These are phyloP conservation scores for Themeda triandra DNA, from an alignment of 176 grass and related monocot genomes.

Conservation along the genomic window DNA sequence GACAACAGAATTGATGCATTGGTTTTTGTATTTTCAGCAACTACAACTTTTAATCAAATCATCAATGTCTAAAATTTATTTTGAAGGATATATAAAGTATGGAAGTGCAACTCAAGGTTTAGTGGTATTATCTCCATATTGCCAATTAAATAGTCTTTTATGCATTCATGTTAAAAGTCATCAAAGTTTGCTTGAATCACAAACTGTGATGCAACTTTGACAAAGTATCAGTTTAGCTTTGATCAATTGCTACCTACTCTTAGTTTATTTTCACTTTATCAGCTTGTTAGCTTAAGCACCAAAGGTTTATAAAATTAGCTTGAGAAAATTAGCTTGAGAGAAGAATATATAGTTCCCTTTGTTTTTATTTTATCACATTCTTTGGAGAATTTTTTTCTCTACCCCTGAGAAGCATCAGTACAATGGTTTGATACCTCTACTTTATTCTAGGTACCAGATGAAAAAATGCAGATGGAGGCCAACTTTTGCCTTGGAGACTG, in stretches of 20 bases:
- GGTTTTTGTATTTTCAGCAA: background rate
- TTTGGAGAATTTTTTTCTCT: background rate
- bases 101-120: background rate
- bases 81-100: background rate
- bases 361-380: background rate
- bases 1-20: no score
- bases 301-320: background rate
- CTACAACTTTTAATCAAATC: background rate
- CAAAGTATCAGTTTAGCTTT: background rate
- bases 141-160: background rate
- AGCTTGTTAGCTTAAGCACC: background rate
- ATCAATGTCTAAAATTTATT: background rate
- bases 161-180: background rate
- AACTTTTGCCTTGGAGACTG: slow-evolving; percentile 64
- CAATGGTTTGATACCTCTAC: slow-evolving; percentile 3
- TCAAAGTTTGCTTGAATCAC: background rate
- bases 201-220: background rate
- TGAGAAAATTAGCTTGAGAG: background rate
- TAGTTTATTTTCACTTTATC: background rate
- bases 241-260: background rate
- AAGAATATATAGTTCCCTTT: background rate
- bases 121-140: background rate
- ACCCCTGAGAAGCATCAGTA: background rate
- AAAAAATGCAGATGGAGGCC: slow-evolving; percentile 58
- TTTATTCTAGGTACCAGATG: slow-evolving; percentile 48